Evolutionary conservation across 2,329 filamentous ascomycete species (phyloP).

Genomic region (Cadophora sp.): DNA sequence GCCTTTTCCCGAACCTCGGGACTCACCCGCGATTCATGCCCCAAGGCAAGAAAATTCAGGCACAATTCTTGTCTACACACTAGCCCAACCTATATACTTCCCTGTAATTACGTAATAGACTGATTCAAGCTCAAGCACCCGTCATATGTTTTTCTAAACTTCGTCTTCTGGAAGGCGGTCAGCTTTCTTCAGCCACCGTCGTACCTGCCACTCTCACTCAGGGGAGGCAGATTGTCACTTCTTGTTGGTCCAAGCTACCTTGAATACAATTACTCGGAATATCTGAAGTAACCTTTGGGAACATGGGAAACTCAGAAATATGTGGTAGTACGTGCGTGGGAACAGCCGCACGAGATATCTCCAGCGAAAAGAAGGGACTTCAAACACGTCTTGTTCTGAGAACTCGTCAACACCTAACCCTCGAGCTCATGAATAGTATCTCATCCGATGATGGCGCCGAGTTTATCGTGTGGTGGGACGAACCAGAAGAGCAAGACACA

Average conservation of each 20-base stretch:
- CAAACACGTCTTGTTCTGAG: too few species aligned
- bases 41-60: not conserved
- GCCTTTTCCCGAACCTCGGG: not conserved
- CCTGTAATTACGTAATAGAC: not conserved
- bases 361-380: not conserved
- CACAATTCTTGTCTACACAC: not conserved
- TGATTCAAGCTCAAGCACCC: not conserved
- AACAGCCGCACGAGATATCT: not conserved
- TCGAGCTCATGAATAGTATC: not conserved
- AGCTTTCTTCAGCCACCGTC: not conserved
- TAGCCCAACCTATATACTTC: not conserved
- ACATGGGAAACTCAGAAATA: not conserved
- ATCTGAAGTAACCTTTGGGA: too few species aligned
- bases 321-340: not conserved
- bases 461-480: slow-evolving; percentile 24
- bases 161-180: not conserved
- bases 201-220: not conserved
- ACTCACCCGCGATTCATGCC: not conserved
- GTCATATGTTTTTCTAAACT: not conserved
- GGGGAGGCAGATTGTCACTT: too few species aligned
- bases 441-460: not conserved
- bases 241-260: too few species aligned
- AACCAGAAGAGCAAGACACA: slow-evolving; percentile 22
- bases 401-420: not conserved
- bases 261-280: too few species aligned